Percentiles rank a stretch among this genome's conserved stretches.
Conservation (phyloP, 225 moss, liverwort and hornwort genomes). For the Thuidium tamariscinum region DNA sequence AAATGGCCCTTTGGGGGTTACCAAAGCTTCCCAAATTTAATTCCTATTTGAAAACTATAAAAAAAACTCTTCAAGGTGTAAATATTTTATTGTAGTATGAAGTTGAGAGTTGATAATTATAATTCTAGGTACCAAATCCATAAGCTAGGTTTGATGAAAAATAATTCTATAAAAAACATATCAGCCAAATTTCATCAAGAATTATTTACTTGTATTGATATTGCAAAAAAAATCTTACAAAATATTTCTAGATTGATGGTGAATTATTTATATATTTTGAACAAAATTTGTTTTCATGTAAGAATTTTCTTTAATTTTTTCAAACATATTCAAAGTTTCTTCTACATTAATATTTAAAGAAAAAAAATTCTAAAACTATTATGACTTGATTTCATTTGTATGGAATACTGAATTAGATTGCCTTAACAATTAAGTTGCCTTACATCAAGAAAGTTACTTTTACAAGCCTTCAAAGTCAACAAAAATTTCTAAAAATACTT, state of each 20-base stretch:
- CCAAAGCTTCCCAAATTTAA: neutral
- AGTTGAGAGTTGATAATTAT: no score
- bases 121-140: neutral
- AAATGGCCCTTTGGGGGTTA: no score
- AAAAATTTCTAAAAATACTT: no score
- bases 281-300: no score
- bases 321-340: neutral
- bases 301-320: neutral
- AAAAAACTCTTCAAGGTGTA: neutral
- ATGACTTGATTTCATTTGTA: neutral
- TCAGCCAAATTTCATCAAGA: rapidly evolving
- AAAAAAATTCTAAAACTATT: no score
- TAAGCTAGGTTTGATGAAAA: rapidly evolving
- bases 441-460: no score
- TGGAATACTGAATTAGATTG: no score
- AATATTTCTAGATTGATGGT: neutral
- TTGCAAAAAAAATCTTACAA: no score
- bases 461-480: no score
- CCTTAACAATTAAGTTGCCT: no score
- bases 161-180: neutral
- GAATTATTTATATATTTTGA: neutral
- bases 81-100: neutral
- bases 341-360: no score
- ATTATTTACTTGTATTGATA: neutral
- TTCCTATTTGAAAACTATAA: neutral